A percentile compares a stretch with the other conserved stretches of the same genome.
These are phyloP conservation scores for Solanum megistacrolobum DNA, from an alignment of 257 asterid genomes.

Conservation along the genomic window DNA sequence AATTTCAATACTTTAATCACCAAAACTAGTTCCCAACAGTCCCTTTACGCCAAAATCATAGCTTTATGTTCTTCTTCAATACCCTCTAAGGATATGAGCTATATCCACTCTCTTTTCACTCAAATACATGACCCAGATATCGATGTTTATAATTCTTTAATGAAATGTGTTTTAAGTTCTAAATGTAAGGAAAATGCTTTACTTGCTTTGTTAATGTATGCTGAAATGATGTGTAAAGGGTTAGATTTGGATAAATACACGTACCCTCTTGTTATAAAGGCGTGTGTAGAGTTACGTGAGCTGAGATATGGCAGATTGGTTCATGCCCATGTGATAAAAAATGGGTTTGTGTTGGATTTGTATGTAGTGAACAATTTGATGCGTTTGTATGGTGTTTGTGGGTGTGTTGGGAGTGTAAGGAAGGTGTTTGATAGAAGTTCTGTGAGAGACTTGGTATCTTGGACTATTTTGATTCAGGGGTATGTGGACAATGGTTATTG, in stretches of 20 bases:
- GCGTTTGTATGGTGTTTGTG: constrained; percentile 24
- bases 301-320: constrained; percentile 19
- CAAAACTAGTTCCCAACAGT: constrained; percentile 24
- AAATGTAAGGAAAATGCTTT: constrained; percentile 2
- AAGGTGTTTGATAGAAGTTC: constrained; percentile 29
- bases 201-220: constrained; percentile 10
- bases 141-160: constrained; percentile 11
- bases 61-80: constrained; percentile 19
- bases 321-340: constrained; percentile 25
- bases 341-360: constrained; percentile 22
- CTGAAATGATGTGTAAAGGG: constrained; percentile 15
- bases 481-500: constrained; percentile 22
- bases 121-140: constrained; percentile 10
- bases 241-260: constrained; percentile 24
- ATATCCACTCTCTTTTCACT: constrained; percentile 15
- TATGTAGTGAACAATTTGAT: constrained; percentile 28
- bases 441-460: constrained; percentile 26
- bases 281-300: constrained; percentile 20
- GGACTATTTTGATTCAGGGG: constrained; percentile 37
- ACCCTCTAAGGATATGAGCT: constrained; percentile 14
- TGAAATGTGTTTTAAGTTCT: constrained; percentile 8
- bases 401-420: constrained; percentile 7
- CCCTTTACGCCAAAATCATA: constrained; percentile 15
- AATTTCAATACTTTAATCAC: constrained; percentile 14
- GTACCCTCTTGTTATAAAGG: constrained; percentile 32